Percentiles rank a stretch among this genome's conserved stretches.
These are phyloP conservation scores for Vaccinium darrowii DNA, from an alignment of 148 eudicot species.

Conservation along the genomic window DNA sequence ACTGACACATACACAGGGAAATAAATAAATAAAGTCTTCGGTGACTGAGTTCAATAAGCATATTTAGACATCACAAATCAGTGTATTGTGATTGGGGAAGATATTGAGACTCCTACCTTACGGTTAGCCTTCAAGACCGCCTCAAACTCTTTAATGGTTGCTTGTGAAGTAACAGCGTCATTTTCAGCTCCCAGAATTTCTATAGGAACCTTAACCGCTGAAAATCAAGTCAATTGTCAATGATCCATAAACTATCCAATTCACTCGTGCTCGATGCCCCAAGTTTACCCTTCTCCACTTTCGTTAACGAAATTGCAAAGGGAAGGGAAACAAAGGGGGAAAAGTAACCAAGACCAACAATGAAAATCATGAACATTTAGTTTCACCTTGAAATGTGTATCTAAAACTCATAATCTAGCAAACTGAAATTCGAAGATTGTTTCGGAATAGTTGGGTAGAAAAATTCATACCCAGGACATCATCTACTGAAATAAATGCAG, in stretches of 20 bases:
- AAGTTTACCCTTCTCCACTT: not conserved
- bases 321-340: not conserved
- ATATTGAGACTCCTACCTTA: slow-evolving; percentile 39
- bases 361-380: not conserved
- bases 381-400: no score
- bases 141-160: slow-evolving; percentile 51
- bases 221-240: slow-evolving; percentile 3
- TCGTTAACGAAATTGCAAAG: not conserved
- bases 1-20: not conserved
- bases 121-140: slow-evolving; percentile 45
- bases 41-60: no score
- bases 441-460: not conserved
- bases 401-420: not conserved
- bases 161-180: slow-evolving; percentile 56
- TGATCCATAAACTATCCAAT: not conserved
- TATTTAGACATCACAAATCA: no score
- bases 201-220: slow-evolving; percentile 61
- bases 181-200: slow-evolving; percentile 59
- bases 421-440: not conserved
- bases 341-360: not conserved
- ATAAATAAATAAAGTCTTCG: not conserved
- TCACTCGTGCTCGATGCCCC: not conserved
- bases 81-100: not conserved
- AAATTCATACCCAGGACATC: slow-evolving; percentile 38
- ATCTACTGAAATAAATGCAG: slow-evolving; percentile 42